Evolutionary conservation across 176 grass and related monocot species (phyloP).

Genomic region (Oryza glumipatula): DNA sequence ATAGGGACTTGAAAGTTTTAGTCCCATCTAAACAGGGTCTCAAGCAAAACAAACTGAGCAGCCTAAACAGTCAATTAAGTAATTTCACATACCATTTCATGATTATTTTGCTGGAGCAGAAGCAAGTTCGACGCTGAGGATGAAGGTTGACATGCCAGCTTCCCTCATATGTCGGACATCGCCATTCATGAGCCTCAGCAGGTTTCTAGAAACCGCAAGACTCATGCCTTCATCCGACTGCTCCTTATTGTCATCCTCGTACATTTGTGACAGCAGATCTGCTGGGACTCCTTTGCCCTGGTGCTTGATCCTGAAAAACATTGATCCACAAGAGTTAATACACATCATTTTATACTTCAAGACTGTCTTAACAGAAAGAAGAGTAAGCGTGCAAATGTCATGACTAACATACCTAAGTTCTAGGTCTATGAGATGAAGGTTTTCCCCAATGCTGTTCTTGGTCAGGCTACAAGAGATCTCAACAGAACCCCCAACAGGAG

Average conservation of each 20-base stretch:
- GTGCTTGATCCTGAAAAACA: slow-evolving; percentile 69
- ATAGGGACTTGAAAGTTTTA: no score
- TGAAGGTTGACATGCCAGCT: slow-evolving; percentile 73
- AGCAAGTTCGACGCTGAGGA: slow-evolving; percentile 77
- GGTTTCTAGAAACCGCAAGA: slow-evolving; percentile 78
- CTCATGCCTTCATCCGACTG: slow-evolving; percentile 71
- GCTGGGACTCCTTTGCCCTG: slow-evolving; percentile 61
- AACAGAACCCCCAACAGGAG: slow-evolving; percentile 69
- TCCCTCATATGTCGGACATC: slow-evolving; percentile 77
- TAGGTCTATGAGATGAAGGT: slow-evolving; percentile 72
- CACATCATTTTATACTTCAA: background rate
- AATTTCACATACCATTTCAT: slow-evolving; percentile 22
- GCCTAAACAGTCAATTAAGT: background rate
- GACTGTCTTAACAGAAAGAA: slow-evolving; percentile 22
- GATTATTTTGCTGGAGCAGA: slow-evolving; percentile 35
- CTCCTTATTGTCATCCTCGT: slow-evolving; percentile 55
- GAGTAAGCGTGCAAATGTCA: slow-evolving; percentile 9
- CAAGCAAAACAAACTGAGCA: background rate
- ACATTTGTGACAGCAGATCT: slow-evolving; percentile 77
- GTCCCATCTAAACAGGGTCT: no score
- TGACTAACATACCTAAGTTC: slow-evolving; percentile 66
- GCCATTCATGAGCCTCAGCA: slow-evolving; percentile 92
- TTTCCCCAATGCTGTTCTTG: slow-evolving; percentile 76
- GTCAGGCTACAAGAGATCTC: slow-evolving; percentile 63
- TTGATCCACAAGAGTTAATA: background rate